phyloP scores from a whole-genome alignment of 148 eudicot species.

The Silene latifolia region DNA sequence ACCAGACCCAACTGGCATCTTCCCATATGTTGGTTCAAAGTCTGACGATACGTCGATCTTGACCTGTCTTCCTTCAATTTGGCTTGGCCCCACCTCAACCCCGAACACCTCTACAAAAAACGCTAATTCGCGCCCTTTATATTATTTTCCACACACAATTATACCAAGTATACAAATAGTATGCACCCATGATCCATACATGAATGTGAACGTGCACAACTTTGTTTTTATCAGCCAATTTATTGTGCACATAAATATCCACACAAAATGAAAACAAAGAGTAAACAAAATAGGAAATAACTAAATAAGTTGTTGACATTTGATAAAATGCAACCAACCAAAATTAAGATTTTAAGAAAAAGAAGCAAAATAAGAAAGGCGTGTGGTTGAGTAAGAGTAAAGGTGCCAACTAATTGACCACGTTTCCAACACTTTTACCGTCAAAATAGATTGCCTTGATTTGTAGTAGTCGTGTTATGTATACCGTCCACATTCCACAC shows the following conservation, averaged over 20 bases:
- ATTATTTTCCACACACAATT: too few species aligned
- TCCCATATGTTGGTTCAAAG: too few species aligned
- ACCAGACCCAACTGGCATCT: too few species aligned
- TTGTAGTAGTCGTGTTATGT: neutral
- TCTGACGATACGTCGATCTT: too few species aligned
- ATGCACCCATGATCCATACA: too few species aligned
- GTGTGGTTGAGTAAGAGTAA: conserved; percentile 17
- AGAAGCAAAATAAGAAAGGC: conserved; percentile 14
- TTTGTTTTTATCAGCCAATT: neutral
- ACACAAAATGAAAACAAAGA: neutral
- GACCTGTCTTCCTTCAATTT: too few species aligned
- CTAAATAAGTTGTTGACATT: neutral
- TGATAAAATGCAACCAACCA: neutral
- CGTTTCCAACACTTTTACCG: conserved; percentile 13
- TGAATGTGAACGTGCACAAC: neutral
- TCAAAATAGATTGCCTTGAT: neutral
- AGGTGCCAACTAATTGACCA: conserved; percentile 22
- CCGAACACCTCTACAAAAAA: too few species aligned
- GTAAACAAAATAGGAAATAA: too few species aligned
- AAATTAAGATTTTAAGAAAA: neutral
- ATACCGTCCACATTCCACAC: conserved; percentile 16
- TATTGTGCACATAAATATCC: neutral
- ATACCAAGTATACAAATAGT: too few species aligned
- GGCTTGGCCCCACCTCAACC: too few species aligned
- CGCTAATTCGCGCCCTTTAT: too few species aligned